phyloP scores from a whole-genome alignment of 2,329 filamentous ascomycete genomes.

The Cladosporium sp. region DNA sequence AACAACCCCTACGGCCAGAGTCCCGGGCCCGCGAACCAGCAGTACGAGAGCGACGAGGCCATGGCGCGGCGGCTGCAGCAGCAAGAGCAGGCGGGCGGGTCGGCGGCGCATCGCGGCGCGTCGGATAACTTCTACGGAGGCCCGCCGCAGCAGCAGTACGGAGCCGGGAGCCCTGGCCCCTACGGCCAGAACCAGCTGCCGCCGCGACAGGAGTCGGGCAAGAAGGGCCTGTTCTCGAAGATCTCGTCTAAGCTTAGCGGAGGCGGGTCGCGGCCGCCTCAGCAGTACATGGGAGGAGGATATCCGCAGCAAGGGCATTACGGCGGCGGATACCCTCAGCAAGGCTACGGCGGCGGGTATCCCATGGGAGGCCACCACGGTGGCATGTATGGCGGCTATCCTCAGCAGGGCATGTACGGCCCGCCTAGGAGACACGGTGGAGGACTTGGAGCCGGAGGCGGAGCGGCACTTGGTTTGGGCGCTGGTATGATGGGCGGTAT shows the following conservation, averaged over 20 bases:
- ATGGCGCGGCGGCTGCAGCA: constrained; percentile 72
- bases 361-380: neutral
- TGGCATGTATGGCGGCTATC: constrained; percentile 1
- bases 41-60: constrained; percentile 7
- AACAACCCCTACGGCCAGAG: constrained; percentile 65
- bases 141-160: neutral
- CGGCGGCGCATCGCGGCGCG: constrained; percentile 20
- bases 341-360: constrained; percentile 20
- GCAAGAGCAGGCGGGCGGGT: constrained; percentile 14
- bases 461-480: constrained; percentile 70
- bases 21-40: neutral
- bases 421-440: constrained; percentile 19
- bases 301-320: constrained; percentile 27
- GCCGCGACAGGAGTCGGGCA: constrained; percentile 29
- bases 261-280: constrained; percentile 17
- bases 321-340: constrained; percentile 13
- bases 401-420: constrained; percentile 2
- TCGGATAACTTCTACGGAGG: constrained; percentile 2
- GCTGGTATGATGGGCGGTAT: constrained; percentile 75
- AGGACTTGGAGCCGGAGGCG: constrained; percentile 64
- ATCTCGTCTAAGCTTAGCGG: constrained; percentile 43
- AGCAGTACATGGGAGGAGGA: constrained; percentile 22
- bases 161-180: constrained; percentile 24
- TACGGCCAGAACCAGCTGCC: constrained; percentile 26
- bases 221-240: constrained; percentile 47